Conservation (phyloP, 1,284 basidiomycete genomes). For the Boletellus deceptivus region DNA sequence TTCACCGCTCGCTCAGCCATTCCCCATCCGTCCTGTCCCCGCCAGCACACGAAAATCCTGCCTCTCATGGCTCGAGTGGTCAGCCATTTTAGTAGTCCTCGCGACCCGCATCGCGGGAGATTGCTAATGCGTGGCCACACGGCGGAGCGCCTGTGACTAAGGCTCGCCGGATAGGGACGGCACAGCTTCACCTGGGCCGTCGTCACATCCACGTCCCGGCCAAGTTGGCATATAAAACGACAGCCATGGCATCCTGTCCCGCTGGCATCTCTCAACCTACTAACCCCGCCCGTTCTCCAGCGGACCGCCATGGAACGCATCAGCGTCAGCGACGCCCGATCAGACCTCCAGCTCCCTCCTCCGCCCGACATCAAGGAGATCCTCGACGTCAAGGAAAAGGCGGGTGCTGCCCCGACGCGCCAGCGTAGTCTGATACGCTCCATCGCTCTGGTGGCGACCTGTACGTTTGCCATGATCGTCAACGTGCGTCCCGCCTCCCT, state of each 20-base stretch:
- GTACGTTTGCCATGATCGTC: slow-evolving; percentile 54
- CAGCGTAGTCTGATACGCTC: slow-evolving; percentile 31
- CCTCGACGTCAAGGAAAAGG: slow-evolving; percentile 10
- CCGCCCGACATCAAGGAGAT: slow-evolving; percentile 7
- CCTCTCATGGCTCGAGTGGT: not conserved
- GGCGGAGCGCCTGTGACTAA: not conserved
- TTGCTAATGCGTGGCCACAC: not conserved
- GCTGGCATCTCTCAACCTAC: not conserved
- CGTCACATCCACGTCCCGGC: not conserved
- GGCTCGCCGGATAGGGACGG: not conserved
- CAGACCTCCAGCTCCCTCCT: slow-evolving; percentile 4
- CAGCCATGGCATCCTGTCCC: not conserved
- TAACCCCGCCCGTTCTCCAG: no score
- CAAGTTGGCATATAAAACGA: slow-evolving; percentile 26
- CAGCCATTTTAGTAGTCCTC: slow-evolving; percentile 25
- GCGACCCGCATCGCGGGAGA: slow-evolving; percentile 4
- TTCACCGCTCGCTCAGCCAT: no score
- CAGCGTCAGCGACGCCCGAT: slow-evolving; percentile 9
- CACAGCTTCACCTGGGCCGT: not conserved
- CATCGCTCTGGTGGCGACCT: slow-evolving; percentile 46
- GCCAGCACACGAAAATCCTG: not conserved
- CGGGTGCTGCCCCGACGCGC: not conserved
- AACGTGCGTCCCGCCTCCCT: slow-evolving; percentile 39
- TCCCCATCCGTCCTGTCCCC: no score
- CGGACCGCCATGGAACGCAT: slow-evolving; percentile 8